Base-by-base conservation (phyloP, 495 filamentous ascomycete species). In the Halenospora varia region DNA sequence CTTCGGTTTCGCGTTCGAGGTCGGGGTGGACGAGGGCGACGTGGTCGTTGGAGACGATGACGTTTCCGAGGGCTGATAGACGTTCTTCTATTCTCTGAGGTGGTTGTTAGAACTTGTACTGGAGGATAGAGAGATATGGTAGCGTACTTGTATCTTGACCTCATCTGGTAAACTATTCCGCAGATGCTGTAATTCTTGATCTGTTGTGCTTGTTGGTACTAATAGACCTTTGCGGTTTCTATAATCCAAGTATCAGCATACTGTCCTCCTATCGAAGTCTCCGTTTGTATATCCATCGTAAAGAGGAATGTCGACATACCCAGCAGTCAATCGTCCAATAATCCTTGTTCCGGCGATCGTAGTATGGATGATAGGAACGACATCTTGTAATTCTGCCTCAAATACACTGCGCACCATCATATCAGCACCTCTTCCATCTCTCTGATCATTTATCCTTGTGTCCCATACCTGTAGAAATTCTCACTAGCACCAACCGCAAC, bases 311-410 rank as follows among this genome's bases (percentile, higher is more conserved):
- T 11, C 13, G 45, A 73, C 83, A 68, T 84, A 95, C 90, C 92
- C 94, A 68, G 92, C 89, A 55, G 95, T 96, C 75, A 98, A 80
- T 67, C 93, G 84, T 45, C 94, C 94, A 66, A 98, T 86, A 70
- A 98, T 97, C 58, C 93, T 79, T 29, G 93, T 98, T 56, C 94
- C 95, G 25, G 91, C 92, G 68, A 98, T 97, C n/a, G 92, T 96
- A 53, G 90, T 89, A 68, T 93, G 89, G 75, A 92, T 96, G 75
- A 97, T 96, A 59, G 94, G 94, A 53, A 98, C 96, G 55, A 96
- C 87, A 77, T 97, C 95, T 78, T 94, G 89, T 29, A 98, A 79
- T 76, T 98, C 94, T 55, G 94, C 85, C 77, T 98, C 95, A 78
- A 98, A 98, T 64, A 97, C 80, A 78, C 79, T 81, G 41, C 17